Evolutionary conservation across 2,329 filamentous ascomycete species (phyloP).

Genomic region (Fusarium phyllophilum): DNA sequence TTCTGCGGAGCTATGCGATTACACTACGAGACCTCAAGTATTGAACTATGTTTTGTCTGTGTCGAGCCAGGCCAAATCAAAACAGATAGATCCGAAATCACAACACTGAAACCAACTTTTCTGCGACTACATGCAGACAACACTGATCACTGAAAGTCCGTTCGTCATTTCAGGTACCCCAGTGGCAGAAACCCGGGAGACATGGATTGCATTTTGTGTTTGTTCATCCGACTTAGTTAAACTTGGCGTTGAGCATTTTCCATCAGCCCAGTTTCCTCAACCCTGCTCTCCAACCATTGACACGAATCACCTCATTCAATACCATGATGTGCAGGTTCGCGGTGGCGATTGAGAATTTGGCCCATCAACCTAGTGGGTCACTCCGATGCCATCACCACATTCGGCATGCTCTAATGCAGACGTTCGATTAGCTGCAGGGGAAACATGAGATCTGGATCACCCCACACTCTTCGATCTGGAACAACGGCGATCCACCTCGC

Average conservation of each 20-base stretch:
- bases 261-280: conserved; percentile 16
- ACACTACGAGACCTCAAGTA: neutral
- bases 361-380: conserved; percentile 18
- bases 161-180: neutral
- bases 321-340: neutral
- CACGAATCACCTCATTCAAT: neutral
- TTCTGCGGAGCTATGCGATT: conserved; percentile 19
- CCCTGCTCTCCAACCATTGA: conserved; percentile 1
- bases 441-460: conserved; percentile 34
- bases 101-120: neutral
- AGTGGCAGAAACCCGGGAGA: neutral
- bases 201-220: neutral
- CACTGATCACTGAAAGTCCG: neutral
- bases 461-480: conserved; percentile 38
- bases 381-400: conserved; percentile 19
- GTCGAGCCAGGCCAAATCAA: conserved; percentile 3
- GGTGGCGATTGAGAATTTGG: neutral
- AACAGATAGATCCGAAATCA: neutral
- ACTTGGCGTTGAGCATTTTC: neutral
- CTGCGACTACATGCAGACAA: neutral
- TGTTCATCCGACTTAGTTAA: neutral
- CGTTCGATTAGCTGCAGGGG: conserved; percentile 36
- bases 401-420: conserved; percentile 26
- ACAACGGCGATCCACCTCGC: conserved; percentile 32
- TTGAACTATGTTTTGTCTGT: neutral